Evolutionary conservation across 2,329 filamentous ascomycete genomes (phyloP).

Genomic region (Colletotrichum caudatum): DNA sequence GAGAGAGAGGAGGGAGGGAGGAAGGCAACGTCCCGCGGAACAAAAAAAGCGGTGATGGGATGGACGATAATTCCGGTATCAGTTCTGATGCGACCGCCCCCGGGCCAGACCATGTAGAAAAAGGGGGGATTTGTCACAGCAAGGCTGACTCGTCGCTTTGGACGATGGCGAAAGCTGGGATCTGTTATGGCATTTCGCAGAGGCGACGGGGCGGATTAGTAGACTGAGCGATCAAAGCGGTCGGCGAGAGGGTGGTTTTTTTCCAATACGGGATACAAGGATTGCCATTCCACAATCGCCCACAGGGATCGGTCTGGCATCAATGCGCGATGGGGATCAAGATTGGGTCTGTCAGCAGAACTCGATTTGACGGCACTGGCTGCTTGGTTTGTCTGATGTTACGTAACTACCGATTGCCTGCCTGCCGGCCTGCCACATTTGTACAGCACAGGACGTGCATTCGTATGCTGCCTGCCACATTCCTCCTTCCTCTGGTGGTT

Average conservation of each 20-base stretch:
- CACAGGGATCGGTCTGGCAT: constrained; percentile 28
- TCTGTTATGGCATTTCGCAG: constrained; percentile 13
- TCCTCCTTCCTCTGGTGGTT: too few species aligned
- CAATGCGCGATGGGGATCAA: constrained; percentile 32
- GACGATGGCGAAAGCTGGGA: constrained; percentile 24
- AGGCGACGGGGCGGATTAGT: constrained; percentile 7
- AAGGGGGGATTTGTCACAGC: constrained; percentile 27
- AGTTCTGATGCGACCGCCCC: constrained; percentile 12
- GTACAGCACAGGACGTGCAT: too few species aligned
- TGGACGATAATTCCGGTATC: constrained; percentile 23
- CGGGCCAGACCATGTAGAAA: constrained; percentile 34
- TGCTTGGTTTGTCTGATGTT: constrained; percentile 9
- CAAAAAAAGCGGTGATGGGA: constrained; percentile 33
- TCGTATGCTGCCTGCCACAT: too few species aligned
- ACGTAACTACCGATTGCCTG: constrained; percentile 27
- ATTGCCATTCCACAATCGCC: constrained; percentile 20
- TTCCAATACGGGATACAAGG: neutral
- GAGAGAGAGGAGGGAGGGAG: too few species aligned
- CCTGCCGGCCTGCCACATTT: too few species aligned
- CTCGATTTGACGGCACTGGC: constrained; percentile 32
- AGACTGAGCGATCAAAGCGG: constrained; percentile 14
- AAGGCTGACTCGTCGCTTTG: constrained; percentile 25
- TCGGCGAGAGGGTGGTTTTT: constrained; percentile 28
- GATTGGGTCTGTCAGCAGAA: constrained; percentile 38
- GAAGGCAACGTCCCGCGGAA: neutral